phyloP scores from a whole-genome alignment of 2,329 filamentous ascomycete genomes.

The Verticillium albo-atrum region DNA sequence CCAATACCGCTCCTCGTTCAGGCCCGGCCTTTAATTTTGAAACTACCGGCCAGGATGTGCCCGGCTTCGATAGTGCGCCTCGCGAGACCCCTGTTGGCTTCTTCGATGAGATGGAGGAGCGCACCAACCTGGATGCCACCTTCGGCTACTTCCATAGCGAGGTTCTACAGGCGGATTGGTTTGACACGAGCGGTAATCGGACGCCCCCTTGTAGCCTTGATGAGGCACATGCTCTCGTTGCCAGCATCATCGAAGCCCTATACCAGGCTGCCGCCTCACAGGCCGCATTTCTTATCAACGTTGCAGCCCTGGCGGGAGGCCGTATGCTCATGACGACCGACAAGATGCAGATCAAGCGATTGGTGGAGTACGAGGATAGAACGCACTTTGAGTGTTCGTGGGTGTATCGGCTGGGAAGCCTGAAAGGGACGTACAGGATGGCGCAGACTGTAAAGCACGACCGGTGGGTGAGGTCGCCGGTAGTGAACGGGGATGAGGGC shows the following conservation, averaged over 20 bases:
- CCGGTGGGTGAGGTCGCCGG: conserved; percentile 31
- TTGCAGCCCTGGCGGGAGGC: conserved; percentile 53
- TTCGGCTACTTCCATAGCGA: conserved; percentile 49
- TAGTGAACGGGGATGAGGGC: conserved; percentile 16
- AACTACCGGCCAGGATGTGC: background rate
- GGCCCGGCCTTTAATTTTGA: background rate
- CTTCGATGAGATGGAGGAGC: conserved; percentile 32
- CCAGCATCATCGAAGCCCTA: conserved; percentile 49
- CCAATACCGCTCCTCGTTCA: background rate
- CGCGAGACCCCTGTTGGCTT: conserved; percentile 9
- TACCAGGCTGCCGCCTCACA: conserved; percentile 44
- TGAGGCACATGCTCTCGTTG: conserved; percentile 50
- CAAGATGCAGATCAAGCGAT: conserved; percentile 34
- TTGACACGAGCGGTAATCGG: conserved; percentile 38
- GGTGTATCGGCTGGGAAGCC: conserved; percentile 50
- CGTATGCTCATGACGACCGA: conserved; percentile 41
- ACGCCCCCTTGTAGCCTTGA: conserved; percentile 41
- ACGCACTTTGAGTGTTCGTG: conserved; percentile 49
- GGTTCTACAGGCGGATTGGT: conserved; percentile 47
- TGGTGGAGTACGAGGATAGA: conserved; percentile 35
- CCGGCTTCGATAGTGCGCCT: background rate
- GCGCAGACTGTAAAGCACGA: conserved; percentile 40
- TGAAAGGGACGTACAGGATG: conserved; percentile 49
- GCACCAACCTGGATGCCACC: conserved; percentile 54
- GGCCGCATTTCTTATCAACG: conserved; percentile 55